phyloP scores from a whole-genome alignment of 352 stramenopile genomes.

The Lagenidium sp. region DNA sequence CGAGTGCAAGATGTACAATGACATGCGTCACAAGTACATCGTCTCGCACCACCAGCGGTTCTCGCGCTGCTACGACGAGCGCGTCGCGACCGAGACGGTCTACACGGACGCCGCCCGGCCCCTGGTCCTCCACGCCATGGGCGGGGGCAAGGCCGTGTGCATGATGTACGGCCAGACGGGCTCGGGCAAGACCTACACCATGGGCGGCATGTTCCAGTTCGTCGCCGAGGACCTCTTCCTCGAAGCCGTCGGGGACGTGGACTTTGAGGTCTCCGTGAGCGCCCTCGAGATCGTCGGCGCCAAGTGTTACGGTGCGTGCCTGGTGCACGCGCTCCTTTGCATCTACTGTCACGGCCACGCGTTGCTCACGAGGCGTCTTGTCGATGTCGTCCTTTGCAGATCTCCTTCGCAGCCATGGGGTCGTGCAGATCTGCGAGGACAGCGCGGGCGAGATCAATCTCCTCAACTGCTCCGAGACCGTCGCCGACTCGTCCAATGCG shows the following conservation, averaged over 20 bases:
- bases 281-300: constrained; percentile 52
- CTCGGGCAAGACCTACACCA: constrained; percentile 77
- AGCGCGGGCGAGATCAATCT: constrained; percentile 51
- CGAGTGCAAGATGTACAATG: constrained; percentile 86
- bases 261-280: constrained; percentile 36
- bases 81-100: constrained; percentile 62
- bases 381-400: constrained; percentile 10
- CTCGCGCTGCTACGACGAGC: constrained; percentile 71
- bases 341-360: too few species aligned
- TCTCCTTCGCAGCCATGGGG: constrained; percentile 28
- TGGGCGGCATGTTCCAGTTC: constrained; percentile 77
- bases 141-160: constrained; percentile 59
- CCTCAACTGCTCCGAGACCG: constrained; percentile 42
- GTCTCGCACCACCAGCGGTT: constrained; percentile 66
- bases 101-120: constrained; percentile 58
- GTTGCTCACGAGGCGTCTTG: too few species aligned
- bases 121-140: constrained; percentile 57
- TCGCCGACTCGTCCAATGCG: constrained; percentile 46
- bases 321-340: too few species aligned
- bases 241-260: constrained; percentile 31
- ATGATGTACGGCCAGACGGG: constrained; percentile 78
- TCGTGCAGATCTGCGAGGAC: constrained; percentile 71
- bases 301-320: constrained; percentile 55
- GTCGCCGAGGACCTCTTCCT: constrained; percentile 61
- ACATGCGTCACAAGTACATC: constrained; percentile 87